Base-by-base conservation (phyloP, 2,329 filamentous ascomycete genomes). In the Claviceps sp. region DNA sequence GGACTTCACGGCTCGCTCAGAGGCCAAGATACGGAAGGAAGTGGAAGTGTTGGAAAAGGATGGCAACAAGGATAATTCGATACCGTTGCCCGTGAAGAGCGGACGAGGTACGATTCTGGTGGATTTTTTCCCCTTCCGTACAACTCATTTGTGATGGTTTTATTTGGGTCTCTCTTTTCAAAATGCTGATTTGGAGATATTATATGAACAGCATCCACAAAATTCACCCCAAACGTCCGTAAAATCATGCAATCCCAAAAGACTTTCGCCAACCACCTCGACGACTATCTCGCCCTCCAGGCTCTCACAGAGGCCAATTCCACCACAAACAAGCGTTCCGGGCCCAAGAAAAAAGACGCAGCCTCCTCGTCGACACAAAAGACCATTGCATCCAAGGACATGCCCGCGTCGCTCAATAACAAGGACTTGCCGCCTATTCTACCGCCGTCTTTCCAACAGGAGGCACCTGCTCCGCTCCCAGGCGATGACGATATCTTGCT, bases 31-130 rank as follows among this genome's bases (percentile, higher is more conserved):
- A 49, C 76, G 86, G 52, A 85, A 88, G 58, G 87, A 93, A 60
- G 78, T 97, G 46, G 83, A 87, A 55, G 83, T 86, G 42, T 75
- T 98, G 38, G 87, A 94, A 62, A 80, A 82, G 50, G 93, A 97
- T 63, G 87, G 85, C 57, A 77, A 83, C 60, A 74, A 77, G 53
- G 86, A 91, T 57, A 79, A 80, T 1, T 72, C 77, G n/a, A 88
- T 94, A 49, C 73, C 83, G 0, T 72, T 91, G 3, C 82, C 83
- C 0, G 67, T 75, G 3, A 80, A 77, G 62, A 67, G 75, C 17
- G 68, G 68, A 17, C 64, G 67, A 62, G 62, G 70, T 72, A 60
- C 36, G 68, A 34, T 8, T 3, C 26, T 20, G 20, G 2, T 20
- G 2, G 26, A 29, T 29, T 29, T 29, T 29, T 29, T 29, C 26